phyloP scores from a whole-genome alignment of 345 rosid species.

The Boechera stricta region DNA sequence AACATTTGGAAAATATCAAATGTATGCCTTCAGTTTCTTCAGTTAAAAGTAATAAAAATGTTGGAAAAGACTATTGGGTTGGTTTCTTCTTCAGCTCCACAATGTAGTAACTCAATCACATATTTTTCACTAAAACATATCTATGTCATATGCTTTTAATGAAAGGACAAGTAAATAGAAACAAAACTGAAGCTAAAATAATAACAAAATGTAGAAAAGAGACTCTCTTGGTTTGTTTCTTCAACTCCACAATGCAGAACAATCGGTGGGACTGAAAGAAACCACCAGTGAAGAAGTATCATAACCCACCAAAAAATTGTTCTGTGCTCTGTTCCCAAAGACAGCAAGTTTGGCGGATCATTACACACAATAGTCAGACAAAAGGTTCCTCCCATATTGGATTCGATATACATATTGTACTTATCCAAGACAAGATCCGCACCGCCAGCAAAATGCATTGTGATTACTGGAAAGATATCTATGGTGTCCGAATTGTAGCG shows the following conservation, averaged over 20 bases:
- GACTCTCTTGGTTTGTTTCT: conserved; percentile 4
- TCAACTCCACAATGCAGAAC: conserved; percentile 18
- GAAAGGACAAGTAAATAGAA: no score
- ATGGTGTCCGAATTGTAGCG: not conserved
- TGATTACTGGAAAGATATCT: conserved; percentile 9
- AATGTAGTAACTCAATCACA: not conserved
- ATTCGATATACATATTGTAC: not conserved
- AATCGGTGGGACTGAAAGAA: conserved; percentile 23
- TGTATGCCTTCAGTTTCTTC: no score
- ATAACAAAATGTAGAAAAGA: not conserved
- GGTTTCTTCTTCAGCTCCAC: not conserved
- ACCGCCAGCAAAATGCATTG: conserved; percentile 11
- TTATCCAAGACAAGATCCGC: conserved; percentile 23
- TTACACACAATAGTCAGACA: not conserved
- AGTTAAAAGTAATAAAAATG: no score
- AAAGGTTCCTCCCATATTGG: not conserved
- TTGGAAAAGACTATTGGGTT: no score
- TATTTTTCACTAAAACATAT: no score
- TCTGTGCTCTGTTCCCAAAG: conserved; percentile 32
- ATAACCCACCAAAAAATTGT: conserved; percentile 30
- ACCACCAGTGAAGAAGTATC: conserved; percentile 17
- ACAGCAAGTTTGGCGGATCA: not conserved
- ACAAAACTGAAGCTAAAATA: not conserved
- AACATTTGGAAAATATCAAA: no score
- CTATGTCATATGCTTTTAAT: no score